Evolutionary conservation across 495 filamentous ascomycete species (phyloP), one percentile per base, ranked within the genome.

Genomic region (Cercophora newfieldiana): DNA sequence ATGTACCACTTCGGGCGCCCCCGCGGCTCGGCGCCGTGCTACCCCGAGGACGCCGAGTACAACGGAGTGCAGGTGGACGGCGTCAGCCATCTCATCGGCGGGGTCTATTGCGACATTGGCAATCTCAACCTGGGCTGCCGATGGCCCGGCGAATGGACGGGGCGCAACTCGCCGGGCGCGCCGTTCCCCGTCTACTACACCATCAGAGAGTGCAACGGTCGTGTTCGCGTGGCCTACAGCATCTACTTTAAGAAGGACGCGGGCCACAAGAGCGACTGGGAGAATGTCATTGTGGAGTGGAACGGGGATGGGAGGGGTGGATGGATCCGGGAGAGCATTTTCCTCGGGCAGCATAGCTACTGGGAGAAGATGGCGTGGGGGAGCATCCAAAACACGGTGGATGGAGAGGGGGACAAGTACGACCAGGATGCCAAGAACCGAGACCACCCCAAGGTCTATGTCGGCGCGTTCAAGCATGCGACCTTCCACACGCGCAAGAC

Each of bases 371-470:
- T 53, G 50, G 50, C 16, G 50, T 53, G 50, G 50, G 50, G 7
- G 25, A 53, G 50, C 22, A 53, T 53, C n/a, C 50, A 53, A n/a
- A 53, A 53, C n/a, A 53, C 50, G 25, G 50, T 53, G n/a, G 50
- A 53, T 22, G 50, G 50, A 19, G 50, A 53, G n/a, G n/a, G 50
- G 50, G 50, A 53, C 50, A 53, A 53, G 50, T 53, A 53, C 50
- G 50, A 53, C 50, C 50, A 53, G 50, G 50, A 53, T n/a, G 50
- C 50, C 50, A 53, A 53, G 50, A 53, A 53, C 50, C 50, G 50
- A n/a, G 50, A 53, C 50, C 50, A 53, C n/a, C 50, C 50, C 50
- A 53, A 53, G 50, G 50, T 53, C 50, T 53, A 53, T 22, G 50
- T 53, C 50, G 50, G 50, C 50, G 50, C 50, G 14, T 53, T 53